These are phyloP conservation scores for Clitopilus hobsonii DNA, from an alignment of 768 basidiomycete genomes.

Conservation along the genomic window DNA sequence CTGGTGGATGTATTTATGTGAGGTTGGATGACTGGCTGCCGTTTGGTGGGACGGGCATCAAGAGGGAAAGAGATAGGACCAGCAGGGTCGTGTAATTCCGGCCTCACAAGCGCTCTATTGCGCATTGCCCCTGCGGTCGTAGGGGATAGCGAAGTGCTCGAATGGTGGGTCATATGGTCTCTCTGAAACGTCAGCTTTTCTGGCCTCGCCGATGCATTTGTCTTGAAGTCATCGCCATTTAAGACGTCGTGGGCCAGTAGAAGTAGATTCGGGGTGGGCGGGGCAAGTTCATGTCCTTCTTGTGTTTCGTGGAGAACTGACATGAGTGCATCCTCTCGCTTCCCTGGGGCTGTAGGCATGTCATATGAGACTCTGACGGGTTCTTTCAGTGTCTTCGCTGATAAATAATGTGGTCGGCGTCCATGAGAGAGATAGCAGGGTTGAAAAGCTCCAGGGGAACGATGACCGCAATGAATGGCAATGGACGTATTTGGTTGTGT, in stretches of 20 bases:
- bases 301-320: too few relatives aligned
- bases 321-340: too few relatives aligned
- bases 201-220: background rate
- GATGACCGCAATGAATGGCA: background rate
- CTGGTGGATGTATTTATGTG: background rate
- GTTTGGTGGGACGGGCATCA: too few relatives aligned
- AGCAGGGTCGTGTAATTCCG: background rate
- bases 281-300: too few relatives aligned
- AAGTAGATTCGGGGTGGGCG: background rate
- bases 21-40: too few relatives aligned
- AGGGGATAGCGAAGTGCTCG: background rate
- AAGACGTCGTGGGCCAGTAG: background rate
- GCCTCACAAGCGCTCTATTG: background rate
- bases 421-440: background rate
- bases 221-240: background rate
- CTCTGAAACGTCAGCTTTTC: background rate
- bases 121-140: background rate
- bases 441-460: background rate
- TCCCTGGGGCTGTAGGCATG: too few relatives aligned
- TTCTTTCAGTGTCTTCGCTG: background rate
- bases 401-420: background rate
- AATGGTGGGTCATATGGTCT: background rate
- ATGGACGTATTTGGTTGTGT: background rate
- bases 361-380: too few relatives aligned
- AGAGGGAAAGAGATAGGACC: background rate